phyloP scores from a whole-genome alignment of 1,139 yeast genomes.

The Suhomyces bokatorum region DNA sequence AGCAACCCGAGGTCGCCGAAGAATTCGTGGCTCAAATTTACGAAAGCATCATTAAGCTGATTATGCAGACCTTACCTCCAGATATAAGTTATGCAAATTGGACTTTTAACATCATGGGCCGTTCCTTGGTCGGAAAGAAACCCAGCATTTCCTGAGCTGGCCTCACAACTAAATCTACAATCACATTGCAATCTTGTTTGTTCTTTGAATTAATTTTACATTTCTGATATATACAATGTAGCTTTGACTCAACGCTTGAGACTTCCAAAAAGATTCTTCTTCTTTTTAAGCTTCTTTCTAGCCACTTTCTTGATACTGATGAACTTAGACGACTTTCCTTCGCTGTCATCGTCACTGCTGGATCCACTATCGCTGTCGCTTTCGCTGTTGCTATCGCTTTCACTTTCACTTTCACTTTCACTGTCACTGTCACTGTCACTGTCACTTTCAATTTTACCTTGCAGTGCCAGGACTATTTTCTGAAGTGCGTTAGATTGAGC shows the following conservation, averaged over 20 bases:
- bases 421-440: slow-evolving; percentile 3
- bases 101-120: slow-evolving; percentile 19
- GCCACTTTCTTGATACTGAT: slow-evolving; percentile 16
- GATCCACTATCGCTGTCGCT: slow-evolving; percentile 18
- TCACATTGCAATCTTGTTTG: background rate
- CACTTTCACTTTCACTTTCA: slow-evolving; percentile 16
- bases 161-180: background rate
- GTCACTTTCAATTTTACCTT: slow-evolving; percentile 5
- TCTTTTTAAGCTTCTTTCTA: slow-evolving; percentile 12
- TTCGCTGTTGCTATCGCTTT: slow-evolving; percentile 19
- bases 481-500: background rate
- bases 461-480: background rate
- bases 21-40: slow-evolving; percentile 37
- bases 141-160: slow-evolving; percentile 6
- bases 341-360: slow-evolving; percentile 14
- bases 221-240: background rate
- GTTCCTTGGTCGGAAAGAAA: slow-evolving; percentile 16
- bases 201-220: background rate
- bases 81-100: slow-evolving; percentile 18
- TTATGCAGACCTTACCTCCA: slow-evolving; percentile 21
- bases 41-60: slow-evolving; percentile 32
- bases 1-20: slow-evolving; percentile 41
- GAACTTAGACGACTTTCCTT: slow-evolving; percentile 17
- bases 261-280: slow-evolving; percentile 14
- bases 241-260: slow-evolving; percentile 11